These are phyloP conservation scores for Suhomyces maxii DNA, from an alignment of 1,139 yeast genomes.

Conservation along the genomic window DNA sequence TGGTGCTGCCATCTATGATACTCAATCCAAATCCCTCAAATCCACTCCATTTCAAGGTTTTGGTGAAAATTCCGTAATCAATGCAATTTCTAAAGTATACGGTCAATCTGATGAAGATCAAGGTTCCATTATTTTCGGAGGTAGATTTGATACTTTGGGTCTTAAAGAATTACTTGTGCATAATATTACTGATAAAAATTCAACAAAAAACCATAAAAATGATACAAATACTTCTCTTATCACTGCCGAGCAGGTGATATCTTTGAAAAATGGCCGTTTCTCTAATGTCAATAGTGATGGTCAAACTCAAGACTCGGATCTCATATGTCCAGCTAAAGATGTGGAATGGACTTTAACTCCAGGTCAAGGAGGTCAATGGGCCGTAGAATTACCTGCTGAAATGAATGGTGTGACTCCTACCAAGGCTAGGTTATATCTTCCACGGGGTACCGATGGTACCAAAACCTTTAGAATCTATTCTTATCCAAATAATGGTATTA, in stretches of 20 bases:
- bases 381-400: conserved; percentile 58
- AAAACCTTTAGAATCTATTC: conserved; percentile 72
- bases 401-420: conserved; percentile 62
- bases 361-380: conserved; percentile 65
- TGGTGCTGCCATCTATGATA: conserved; percentile 70
- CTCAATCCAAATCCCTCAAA: conserved; percentile 39
- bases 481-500: conserved; percentile 80
- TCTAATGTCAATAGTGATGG: conserved; percentile 51
- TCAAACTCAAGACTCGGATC: conserved; percentile 31
- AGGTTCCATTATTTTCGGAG: conserved; percentile 74
- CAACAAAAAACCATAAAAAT: conserved; percentile 21
- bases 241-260: conserved; percentile 65
- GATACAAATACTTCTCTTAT: conserved; percentile 38
- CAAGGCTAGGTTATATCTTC: conserved; percentile 69
- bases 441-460: conserved; percentile 53
- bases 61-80: conserved; percentile 56
- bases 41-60: conserved; percentile 79
- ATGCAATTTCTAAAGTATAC: conserved; percentile 59
- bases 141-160: conserved; percentile 66
- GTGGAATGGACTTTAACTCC: conserved; percentile 61
- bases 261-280: conserved; percentile 63
- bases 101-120: conserved; percentile 26
- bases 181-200: conserved; percentile 27
- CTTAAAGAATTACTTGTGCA: conserved; percentile 44
- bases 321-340: conserved; percentile 59